These are phyloP conservation scores for Tulasnella sp. DNA, from an alignment of 768 basidiomycete genomes.

Conservation along the genomic window DNA sequence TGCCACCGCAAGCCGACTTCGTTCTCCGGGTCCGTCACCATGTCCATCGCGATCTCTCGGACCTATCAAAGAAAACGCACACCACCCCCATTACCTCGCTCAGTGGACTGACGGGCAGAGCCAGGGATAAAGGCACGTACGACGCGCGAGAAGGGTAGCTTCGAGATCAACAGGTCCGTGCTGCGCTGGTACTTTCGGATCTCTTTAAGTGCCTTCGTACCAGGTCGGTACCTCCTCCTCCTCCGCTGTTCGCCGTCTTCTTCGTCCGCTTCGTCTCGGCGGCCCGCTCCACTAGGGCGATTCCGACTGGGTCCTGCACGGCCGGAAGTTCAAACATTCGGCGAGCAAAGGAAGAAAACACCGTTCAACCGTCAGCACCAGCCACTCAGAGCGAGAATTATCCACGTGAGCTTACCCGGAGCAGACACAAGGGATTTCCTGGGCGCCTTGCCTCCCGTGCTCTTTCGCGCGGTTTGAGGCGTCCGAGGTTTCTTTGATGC, in stretches of 20 bases:
- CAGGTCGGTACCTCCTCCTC: constrained; percentile 70
- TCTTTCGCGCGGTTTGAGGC: constrained; percentile 5
- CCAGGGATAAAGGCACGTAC: constrained; percentile 36
- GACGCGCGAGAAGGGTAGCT: constrained; percentile 84
- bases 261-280: background rate
- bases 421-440: background rate
- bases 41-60: constrained; percentile 85
- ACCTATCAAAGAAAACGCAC: constrained; percentile 54
- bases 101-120: background rate
- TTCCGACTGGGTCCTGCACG: background rate
- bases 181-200: constrained; percentile 92
- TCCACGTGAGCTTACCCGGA: background rate
- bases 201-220: constrained; percentile 81
- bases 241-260: constrained; percentile 19
- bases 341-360: background rate
- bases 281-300: background rate
- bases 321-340: background rate
- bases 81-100: background rate
- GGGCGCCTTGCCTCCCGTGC: background rate
- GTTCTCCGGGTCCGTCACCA: constrained; percentile 56
- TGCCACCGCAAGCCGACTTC: constrained; percentile 77
- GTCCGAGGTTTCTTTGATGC: constrained; percentile 46
- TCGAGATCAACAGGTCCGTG: constrained; percentile 77
- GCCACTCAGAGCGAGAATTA: background rate
- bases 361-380: background rate